Evolutionary conservation across 495 filamentous ascomycete species (phyloP), one percentile per base, ranked within the genome.

Genomic region (Pyrenula aspistea): DNA sequence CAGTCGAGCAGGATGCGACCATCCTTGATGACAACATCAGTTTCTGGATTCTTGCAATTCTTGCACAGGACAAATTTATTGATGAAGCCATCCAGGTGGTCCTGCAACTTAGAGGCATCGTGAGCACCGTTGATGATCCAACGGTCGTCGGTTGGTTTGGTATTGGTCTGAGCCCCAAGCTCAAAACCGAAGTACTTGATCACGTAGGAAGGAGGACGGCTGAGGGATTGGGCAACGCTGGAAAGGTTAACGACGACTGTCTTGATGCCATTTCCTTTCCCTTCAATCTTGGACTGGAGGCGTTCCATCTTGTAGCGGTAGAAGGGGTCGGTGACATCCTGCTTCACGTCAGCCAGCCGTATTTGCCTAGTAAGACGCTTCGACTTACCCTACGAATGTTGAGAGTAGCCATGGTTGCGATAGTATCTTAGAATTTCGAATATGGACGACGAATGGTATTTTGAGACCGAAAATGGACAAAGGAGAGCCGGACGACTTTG

Each of bases 161-260:
- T 91, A 71, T 96, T 98, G 75, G 94, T 96, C 75, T 97, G 93
- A 56, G 93, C 93, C 65, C 93, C 93, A 20, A 98, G 83, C 73
- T 98, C 93, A 67, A 98, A 98, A 59, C 94, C 93, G 68, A 98
- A 98, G 79, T 96, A 98, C 77, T 98, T 98, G 84, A 98, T 96
- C 65, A 98, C 83, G 66, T 96, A 95, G 61, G 87, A 78, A 57
- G 92, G 88, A 60, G 91, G 91, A 67, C 93, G 93, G 64, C 87
- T 89, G 61, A 98, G 82, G 53, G 91, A 95, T 64, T 87, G 77
- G 63, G 93, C 89, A 63, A 98, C 91, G 71, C 91, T 94, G 82
- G 86, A 89, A 64, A 98, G 71, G 73, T 98, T 98, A 83, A 93
- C 90, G 64, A 98, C 85, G 67, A 94, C 89, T 56, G 88, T 92